Percentiles rank a stretch among this genome's conserved stretches.
These are phyloP conservation scores for Thoreauomyces humboldtii DNA, from an alignment of 192 early-diverging fungal species.

Conservation along the genomic window DNA sequence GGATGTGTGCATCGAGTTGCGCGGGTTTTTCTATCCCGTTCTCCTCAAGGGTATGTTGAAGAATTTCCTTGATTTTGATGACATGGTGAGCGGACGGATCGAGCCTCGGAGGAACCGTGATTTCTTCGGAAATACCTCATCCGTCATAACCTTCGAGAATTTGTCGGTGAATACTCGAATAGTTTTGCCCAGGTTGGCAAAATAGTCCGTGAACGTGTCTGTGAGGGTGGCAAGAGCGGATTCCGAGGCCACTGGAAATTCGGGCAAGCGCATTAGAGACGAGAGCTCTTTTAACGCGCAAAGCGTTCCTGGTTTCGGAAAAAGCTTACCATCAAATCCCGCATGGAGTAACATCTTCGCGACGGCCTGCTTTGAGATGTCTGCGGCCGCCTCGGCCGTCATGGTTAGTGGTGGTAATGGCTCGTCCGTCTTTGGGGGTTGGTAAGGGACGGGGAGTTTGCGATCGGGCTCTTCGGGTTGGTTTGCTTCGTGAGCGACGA, in stretches of 20 bases:
- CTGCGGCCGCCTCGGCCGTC: constrained; percentile 8
- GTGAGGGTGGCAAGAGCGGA: constrained; percentile 68
- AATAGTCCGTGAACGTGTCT: constrained; percentile 77
- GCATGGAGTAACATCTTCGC: constrained; percentile 70
- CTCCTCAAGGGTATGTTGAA: constrained; percentile 75
- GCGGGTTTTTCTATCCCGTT: constrained; percentile 71
- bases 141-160: constrained; percentile 67
- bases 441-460: constrained; percentile 4
- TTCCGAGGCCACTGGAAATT: constrained; percentile 46
- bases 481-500: constrained; percentile 48
- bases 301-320: no score
- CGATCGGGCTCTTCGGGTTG: neutral
- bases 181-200: constrained; percentile 80
- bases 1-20: constrained; percentile 76
- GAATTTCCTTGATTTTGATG: constrained; percentile 78
- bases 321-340: constrained; percentile 85
- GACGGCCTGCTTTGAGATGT: constrained; percentile 43
- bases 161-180: constrained; percentile 76
- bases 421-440: constrained; percentile 2
- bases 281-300: no score
- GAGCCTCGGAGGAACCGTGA: no score
- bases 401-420: constrained; percentile 11
- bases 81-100: no score
- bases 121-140: constrained; percentile 59
- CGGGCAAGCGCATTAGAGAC: no score